Base-by-base conservation (phyloP, 1,139 yeast genomes). In the Meyerozyma sp. region DNA sequence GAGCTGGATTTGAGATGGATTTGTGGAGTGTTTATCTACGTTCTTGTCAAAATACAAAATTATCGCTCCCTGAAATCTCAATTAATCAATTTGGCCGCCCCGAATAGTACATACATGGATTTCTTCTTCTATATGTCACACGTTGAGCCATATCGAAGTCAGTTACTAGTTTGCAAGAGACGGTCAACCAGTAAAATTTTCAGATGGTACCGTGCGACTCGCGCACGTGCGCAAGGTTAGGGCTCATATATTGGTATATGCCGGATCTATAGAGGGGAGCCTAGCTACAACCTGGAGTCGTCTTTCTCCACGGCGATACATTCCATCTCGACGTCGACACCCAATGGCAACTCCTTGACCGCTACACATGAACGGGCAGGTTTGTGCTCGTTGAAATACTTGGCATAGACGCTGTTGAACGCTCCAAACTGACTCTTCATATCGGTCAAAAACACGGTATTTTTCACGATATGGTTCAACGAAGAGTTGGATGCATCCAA, bases 291-390 rank as follows among this genome's bases (percentile, higher is more conserved):
- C 57, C 70, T 72, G 42, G 66, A 48, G 37, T 55, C 61, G 27
- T 65, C 74, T 58, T 63, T 69, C 59, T 82, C 90, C 49, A 84
- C 67, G 45, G 96, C 97, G 65, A 90, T 70, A 42, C 82, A 88
- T 70, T 90, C 97, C 68, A 77, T 68, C 65, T 81, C 82, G 55
- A 84, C 77, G 46, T 79, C 85, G 48, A 82, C 88, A 46, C 89
- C 88, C 63, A 90, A 79, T 49, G 98, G 98, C 60, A 90, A 80
- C 50, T 80, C 81, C 63, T 81, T 82, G 51, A 89, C 97, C 39
- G 96, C 96, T 54, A 90, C 95, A 74, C 96, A 89, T 2, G 96
- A 86, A 76, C 98, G 86, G 34, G 97, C 96, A 44, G 98, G 97
- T 68, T 85, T 86, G 73, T 87, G 95, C 46, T 72, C 75, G 62